Base-by-base conservation (phyloP, 2,329 filamentous ascomycete species). In the Penicillium vulpinum region DNA sequence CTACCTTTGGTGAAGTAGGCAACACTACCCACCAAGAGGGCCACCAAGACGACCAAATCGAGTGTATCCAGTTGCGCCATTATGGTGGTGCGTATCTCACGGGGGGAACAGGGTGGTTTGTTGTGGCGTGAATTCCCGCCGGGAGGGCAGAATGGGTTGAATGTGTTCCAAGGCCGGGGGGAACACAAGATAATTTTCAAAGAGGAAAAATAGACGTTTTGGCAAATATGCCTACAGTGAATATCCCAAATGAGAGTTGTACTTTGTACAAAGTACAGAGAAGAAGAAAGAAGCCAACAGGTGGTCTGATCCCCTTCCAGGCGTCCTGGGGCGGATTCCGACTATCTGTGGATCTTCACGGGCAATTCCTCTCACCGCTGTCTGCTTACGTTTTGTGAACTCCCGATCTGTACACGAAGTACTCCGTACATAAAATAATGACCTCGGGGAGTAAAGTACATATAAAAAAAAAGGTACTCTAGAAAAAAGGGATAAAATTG, bases 1-100 rank as follows among this genome's bases (percentile, higher is more conserved):
- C 88, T 94, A 70, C 94, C 94, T 75, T 99, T 99, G 65, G 94
- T 97, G 79, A 99, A 96, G 80, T 97, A 99, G 72, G 93, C 94
- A 59, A 92, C 74, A 46, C 92, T 97, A 65, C 91, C 94, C 57
- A 95, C 75, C 54, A 97, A 84, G 68, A 99, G 88, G 57, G 85
- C 85, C 61, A 86, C 85, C 65, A 99, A 89, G 82, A 99, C 94
- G 70, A 96, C 77, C 68, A 97, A 83, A 83, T 99, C 94, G 80
- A 99, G 81, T 26, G 92, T 96, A 75, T 99, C 94, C 73, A 99
- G 87, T 83, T 96, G 90, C 66, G 93, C 91, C 94, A 99, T 97
- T 48, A 43, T 61, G 63, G 52, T n/a, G 18, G n/a, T 44, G n/a
- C 24, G 33, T 39, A 21, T n/a, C 5, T 29, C 35, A 35, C 26